phyloP scores from a whole-genome alignment of 345 rosid species.

The Salix exigua region DNA sequence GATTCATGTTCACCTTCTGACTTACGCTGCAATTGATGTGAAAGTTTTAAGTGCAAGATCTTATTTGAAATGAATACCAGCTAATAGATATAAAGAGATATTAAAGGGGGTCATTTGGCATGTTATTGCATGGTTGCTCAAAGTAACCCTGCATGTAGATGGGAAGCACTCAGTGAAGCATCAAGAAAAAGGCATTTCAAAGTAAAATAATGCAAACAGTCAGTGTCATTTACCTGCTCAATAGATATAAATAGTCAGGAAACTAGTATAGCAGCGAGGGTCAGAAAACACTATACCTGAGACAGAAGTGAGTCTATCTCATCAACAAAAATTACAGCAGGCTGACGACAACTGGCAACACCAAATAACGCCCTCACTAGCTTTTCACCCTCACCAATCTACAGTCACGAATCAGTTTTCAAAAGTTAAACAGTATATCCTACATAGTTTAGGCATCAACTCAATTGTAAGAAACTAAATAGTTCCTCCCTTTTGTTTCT shows the following conservation, averaged over 20 bases:
- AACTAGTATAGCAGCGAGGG: not conserved
- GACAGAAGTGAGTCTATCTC: conserved; percentile 97
- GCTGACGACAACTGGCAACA: conserved; percentile 97
- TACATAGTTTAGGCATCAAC: not conserved
- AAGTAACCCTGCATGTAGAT: not conserved
- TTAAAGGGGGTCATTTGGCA: not conserved
- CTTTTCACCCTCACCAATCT: conserved; percentile 99
- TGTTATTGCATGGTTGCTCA: not conserved
- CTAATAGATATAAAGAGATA: not conserved
- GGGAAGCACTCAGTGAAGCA: not conserved
- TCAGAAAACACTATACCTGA: conserved; percentile 51
- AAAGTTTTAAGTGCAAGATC: conserved; percentile 12
- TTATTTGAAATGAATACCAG: not conserved
- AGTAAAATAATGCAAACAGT: not conserved
- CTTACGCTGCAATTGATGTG: conserved; percentile 64
- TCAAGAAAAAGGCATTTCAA: not conserved
- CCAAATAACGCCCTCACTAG: conserved; percentile 97
- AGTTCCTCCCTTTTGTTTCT: no score
- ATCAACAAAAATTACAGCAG: conserved; percentile 97
- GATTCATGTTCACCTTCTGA: conserved; percentile 99
- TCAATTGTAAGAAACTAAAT: not conserved
- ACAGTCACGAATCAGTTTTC: conserved; percentile 6
- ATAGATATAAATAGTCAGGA: not conserved
- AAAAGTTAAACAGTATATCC: not conserved
- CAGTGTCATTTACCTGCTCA: not conserved